phyloP scores from a whole-genome alignment of 208 protist genomes.

The Lotmaria passim region DNA sequence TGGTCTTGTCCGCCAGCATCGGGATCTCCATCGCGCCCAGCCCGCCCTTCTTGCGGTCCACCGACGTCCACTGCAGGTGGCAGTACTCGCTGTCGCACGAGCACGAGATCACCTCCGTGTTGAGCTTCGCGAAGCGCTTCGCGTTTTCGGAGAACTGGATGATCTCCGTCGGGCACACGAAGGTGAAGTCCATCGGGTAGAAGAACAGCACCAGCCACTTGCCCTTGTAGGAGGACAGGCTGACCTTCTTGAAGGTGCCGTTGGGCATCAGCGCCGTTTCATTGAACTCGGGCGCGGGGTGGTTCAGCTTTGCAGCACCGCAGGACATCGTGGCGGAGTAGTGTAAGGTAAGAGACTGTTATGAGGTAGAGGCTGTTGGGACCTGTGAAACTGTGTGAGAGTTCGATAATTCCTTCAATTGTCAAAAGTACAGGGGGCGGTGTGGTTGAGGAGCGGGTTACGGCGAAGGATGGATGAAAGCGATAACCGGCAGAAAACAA shows the following conservation, averaged over 20 bases:
- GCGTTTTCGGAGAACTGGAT: slow-evolving; percentile 94
- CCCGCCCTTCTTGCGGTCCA: slow-evolving; percentile 96
- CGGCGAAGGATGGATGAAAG: no score
- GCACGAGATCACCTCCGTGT: slow-evolving; percentile 92
- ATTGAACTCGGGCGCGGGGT: slow-evolving; percentile 91
- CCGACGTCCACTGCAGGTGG: slow-evolving; percentile 97
- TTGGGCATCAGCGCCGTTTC: slow-evolving; percentile 92
- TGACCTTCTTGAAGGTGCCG: slow-evolving; percentile 95
- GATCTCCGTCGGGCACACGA: slow-evolving; percentile 98
- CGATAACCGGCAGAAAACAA: no score
- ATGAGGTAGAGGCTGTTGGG: background rate
- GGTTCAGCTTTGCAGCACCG: slow-evolving; percentile 46
- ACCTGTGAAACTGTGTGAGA: no score
- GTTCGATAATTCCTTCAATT: no score
- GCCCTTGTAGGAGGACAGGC: slow-evolving; percentile 90
- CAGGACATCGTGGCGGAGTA: slow-evolving; percentile 8
- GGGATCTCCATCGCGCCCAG: slow-evolving; percentile 96
- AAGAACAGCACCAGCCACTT: slow-evolving; percentile 97
- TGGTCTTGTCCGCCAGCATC: slow-evolving; percentile 95
- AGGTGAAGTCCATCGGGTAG: slow-evolving; percentile 97
- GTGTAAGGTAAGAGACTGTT: background rate
- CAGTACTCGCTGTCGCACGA: slow-evolving; percentile 95
- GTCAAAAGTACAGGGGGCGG: no score
- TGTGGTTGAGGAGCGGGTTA: no score
- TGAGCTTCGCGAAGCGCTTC: slow-evolving; percentile 89